Conservation (phyloP, 177 flowering plant species). For the Telopea speciosissima region DNA sequence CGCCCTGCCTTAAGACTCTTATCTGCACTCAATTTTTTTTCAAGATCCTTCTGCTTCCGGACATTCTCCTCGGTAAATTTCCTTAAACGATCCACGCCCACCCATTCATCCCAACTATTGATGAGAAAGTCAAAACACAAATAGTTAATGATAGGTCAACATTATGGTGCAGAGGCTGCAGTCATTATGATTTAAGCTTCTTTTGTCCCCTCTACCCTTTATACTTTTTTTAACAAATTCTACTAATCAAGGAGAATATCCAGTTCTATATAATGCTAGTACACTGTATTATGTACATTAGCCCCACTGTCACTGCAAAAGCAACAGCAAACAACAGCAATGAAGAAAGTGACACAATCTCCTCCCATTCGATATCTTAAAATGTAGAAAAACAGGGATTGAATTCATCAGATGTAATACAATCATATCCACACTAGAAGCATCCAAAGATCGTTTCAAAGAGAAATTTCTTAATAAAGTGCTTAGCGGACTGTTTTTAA, state of each 20-base stretch:
- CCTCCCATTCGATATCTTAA: not conserved
- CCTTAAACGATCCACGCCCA: constrained; percentile 53
- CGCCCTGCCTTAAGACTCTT: constrained; percentile 61
- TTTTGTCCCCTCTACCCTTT: not conserved
- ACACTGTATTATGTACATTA: not conserved
- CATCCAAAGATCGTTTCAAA: too few relatives aligned
- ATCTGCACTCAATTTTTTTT: constrained; percentile 54
- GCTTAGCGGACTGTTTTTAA: too few relatives aligned
- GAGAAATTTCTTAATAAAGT: too few relatives aligned
- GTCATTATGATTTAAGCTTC: not conserved
- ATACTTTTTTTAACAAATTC: too few relatives aligned
- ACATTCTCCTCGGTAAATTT: constrained; percentile 58
- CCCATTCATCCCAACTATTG: constrained; percentile 95
- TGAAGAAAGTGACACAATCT: too few relatives aligned
- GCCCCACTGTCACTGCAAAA: not conserved
- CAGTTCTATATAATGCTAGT: too few relatives aligned
- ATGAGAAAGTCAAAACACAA: constrained; percentile 8
- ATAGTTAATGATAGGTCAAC: not conserved
- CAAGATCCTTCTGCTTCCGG: constrained; percentile 58
- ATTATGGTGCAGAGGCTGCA: not conserved
- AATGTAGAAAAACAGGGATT: too few relatives aligned
- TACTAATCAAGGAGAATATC: too few relatives aligned
- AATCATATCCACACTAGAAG: too few relatives aligned
- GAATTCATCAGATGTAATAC: too few relatives aligned
- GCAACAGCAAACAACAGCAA: not conserved